Evolutionary conservation across 805 yeast species (phyloP).

Genomic region (Babjeviella inositovora): DNA sequence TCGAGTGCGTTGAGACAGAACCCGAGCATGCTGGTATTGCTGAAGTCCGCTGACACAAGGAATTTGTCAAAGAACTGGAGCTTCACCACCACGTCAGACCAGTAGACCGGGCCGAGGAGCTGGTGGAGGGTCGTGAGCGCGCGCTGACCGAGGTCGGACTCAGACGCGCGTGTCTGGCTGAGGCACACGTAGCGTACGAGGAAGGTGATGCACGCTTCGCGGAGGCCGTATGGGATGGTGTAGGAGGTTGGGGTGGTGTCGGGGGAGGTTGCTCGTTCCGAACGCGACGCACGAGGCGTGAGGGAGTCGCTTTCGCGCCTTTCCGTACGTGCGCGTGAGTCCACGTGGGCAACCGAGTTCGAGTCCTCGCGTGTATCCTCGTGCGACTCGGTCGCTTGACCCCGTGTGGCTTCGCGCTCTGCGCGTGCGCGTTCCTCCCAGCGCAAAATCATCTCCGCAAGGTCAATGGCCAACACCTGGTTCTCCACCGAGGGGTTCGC

Average conservation of each 20-base stretch:
- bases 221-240: slow-evolving; percentile 55
- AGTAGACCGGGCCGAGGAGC: slow-evolving; percentile 52
- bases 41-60: slow-evolving; percentile 61
- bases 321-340: slow-evolving; percentile 25
- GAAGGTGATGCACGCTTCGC: slow-evolving; percentile 85
- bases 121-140: slow-evolving; percentile 68
- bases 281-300: too few species aligned
- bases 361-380: too few species aligned
- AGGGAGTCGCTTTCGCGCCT: slow-evolving; percentile 1
- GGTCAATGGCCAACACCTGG: slow-evolving; percentile 74
- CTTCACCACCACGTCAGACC: slow-evolving; percentile 86
- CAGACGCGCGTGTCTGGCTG: slow-evolving; percentile 72
- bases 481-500: slow-evolving; percentile 69
- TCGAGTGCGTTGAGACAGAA: slow-evolving; percentile 84
- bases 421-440: slow-evolving; percentile 58
- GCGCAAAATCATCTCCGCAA: slow-evolving; percentile 68
- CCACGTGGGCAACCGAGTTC: slow-evolving; percentile 79
- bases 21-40: slow-evolving; percentile 44
- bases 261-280: slow-evolving; percentile 1
- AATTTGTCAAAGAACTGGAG: slow-evolving; percentile 80
- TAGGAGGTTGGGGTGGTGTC: slow-evolving; percentile 32
- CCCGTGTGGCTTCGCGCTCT: too few species aligned
- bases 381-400: too few species aligned
- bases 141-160: slow-evolving; percentile 65
- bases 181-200: slow-evolving; percentile 79